Evolutionary conservation across 495 filamentous ascomycete genomes (phyloP).

Genomic region (Hamigera avellanea): DNA sequence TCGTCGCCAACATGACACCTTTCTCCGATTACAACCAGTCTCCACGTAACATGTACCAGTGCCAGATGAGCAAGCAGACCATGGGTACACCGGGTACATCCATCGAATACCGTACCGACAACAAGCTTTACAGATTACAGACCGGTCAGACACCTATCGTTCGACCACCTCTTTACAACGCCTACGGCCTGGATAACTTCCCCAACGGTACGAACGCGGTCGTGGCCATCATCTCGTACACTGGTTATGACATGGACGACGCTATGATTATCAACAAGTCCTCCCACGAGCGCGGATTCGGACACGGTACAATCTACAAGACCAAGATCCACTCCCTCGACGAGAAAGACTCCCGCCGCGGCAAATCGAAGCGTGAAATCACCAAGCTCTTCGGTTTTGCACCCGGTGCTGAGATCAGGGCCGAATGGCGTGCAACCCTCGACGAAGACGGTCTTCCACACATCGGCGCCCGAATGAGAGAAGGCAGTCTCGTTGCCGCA

Average conservation of each 20-base stretch:
- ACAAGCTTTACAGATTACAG: constrained; percentile 91
- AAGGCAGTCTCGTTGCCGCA: constrained; percentile 76
- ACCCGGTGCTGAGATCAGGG: constrained; percentile 52
- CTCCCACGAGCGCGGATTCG: constrained; percentile 93
- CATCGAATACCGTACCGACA: constrained; percentile 80
- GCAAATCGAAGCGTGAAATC: constrained; percentile 42
- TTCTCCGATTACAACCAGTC: constrained; percentile 99
- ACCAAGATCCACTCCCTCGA: constrained; percentile 78
- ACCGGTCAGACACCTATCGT: constrained; percentile 95
- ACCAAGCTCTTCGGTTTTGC: constrained; percentile 79
- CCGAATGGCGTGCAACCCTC: constrained; percentile 52
- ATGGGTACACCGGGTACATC: constrained; percentile 96
- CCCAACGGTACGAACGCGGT: constrained; percentile 96
- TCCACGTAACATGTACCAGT: constrained; percentile 98
- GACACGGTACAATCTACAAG: constrained; percentile 94
- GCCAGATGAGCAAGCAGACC: constrained; percentile 98
- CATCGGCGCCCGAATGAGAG: constrained; percentile 59
- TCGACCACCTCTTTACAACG: constrained; percentile 81
- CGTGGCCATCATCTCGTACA: constrained; percentile 97
- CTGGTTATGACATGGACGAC: constrained; percentile 99
- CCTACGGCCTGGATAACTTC: constrained; percentile 96
- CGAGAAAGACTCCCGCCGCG: constrained; percentile 51
- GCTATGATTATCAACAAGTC: constrained; percentile 99
- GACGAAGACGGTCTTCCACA: constrained; percentile 81
- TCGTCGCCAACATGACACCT: constrained; percentile 95